These are phyloP conservation scores for Datura wrightii DNA, from an alignment of 257 asterid genomes.

Conservation along the genomic window DNA sequence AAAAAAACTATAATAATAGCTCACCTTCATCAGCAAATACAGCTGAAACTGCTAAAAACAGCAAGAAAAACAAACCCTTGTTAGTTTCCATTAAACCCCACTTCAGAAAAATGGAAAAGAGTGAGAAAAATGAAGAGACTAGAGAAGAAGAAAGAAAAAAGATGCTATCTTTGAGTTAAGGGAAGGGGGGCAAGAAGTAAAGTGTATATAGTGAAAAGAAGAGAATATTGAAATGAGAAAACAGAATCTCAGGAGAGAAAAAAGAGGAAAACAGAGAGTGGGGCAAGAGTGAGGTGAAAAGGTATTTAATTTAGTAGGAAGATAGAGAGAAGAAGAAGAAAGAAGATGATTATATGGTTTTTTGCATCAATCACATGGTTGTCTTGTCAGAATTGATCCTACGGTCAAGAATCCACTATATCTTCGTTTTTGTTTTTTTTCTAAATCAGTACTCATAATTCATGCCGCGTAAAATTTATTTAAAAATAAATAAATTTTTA, in stretches of 20 bases:
- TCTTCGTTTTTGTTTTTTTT: slow-evolving; percentile 9
- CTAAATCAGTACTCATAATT: neutral
- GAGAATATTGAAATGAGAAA: slow-evolving; percentile 12
- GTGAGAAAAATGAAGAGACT: slow-evolving; percentile 3
- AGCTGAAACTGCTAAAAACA: slow-evolving; percentile 62
- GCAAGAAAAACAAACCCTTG: slow-evolving; percentile 48
- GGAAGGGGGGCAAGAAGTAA: neutral
- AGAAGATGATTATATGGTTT: slow-evolving; percentile 21
- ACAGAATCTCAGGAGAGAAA: slow-evolving; percentile 27
- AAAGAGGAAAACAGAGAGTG: slow-evolving; percentile 32
- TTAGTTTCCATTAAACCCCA: slow-evolving; percentile 22
- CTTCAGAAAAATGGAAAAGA: neutral
- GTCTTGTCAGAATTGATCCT: slow-evolving; percentile 57
- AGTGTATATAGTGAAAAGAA: slow-evolving; percentile 12
- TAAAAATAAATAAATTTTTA: too few species aligned
- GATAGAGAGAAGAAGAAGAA: slow-evolving; percentile 33
- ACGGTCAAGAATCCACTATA: slow-evolving; percentile 56
- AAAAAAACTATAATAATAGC: neutral
- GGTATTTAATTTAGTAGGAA: slow-evolving; percentile 40
- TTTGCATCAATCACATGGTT: slow-evolving; percentile 49
- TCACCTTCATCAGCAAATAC: slow-evolving; percentile 84
- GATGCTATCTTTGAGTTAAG: slow-evolving; percentile 29
- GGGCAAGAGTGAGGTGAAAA: slow-evolving; percentile 30
- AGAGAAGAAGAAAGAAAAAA: slow-evolving; percentile 16
- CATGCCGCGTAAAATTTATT: neutral